phyloP scores from a whole-genome alignment of 495 filamentous ascomycete species.

The Penicillium desertorum region DNA sequence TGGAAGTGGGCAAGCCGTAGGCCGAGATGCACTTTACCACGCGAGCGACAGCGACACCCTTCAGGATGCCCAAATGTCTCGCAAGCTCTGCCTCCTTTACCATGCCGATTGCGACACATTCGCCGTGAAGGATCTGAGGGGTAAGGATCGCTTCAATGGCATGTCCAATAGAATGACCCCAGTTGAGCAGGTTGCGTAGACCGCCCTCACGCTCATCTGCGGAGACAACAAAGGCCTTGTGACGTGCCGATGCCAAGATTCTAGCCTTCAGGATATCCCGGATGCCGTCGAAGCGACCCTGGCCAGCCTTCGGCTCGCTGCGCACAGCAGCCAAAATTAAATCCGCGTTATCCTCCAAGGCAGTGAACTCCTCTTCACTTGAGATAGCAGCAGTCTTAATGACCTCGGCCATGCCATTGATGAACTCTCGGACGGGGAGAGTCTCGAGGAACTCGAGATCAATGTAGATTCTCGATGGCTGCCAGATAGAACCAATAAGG shows the following conservation, averaged over 20 bases:
- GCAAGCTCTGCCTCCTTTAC: constrained; percentile 95
- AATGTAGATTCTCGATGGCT: constrained; percentile 89
- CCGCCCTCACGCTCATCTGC: constrained; percentile 93
- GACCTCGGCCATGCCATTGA: constrained; percentile 99
- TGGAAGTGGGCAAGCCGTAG: constrained; percentile 84
- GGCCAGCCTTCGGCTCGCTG: constrained; percentile 52
- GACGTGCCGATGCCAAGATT: constrained; percentile 81
- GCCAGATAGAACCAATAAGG: constrained; percentile 94
- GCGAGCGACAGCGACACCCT: constrained; percentile 82
- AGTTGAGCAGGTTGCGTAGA: constrained; percentile 91
- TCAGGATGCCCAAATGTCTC: constrained; percentile 82
- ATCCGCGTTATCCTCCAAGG: constrained; percentile 77
- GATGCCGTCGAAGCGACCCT: constrained; percentile 64
- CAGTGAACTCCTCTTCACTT: constrained; percentile 81
- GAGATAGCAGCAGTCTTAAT: constrained; percentile 98
- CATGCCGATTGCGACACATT: constrained; percentile 96
- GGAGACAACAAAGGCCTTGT: constrained; percentile 93
- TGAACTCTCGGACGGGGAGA: constrained; percentile 86
- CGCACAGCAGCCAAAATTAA: constrained; percentile 70
- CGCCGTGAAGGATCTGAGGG: constrained; percentile 91
- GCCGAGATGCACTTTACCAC: constrained; percentile 89
- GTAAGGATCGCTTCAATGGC: constrained; percentile 94
- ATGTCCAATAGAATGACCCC: constrained; percentile 97
- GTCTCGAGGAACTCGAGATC: constrained; percentile 92
- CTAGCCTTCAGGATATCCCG: constrained; percentile 78